phyloP scores from a whole-genome alignment of 768 basidiomycete genomes.

The Coprinopsis strossmayeri region DNA sequence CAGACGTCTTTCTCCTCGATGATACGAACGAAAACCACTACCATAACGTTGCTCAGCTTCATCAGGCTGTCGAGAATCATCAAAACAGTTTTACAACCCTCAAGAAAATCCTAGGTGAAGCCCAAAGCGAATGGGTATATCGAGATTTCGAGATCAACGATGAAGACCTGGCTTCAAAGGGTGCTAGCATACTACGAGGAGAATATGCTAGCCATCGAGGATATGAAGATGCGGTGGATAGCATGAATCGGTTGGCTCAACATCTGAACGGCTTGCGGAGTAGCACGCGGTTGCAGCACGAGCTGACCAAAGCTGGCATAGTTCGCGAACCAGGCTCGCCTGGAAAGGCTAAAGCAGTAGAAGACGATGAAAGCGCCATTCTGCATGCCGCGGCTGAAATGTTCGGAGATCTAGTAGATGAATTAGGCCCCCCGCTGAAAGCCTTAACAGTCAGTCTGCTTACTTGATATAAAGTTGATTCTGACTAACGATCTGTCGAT shows the following conservation, averaged over 20 bases:
- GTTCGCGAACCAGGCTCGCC: conserved; percentile 6
- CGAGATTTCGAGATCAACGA: conserved; percentile 21
- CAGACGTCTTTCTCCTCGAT: conserved; percentile 80
- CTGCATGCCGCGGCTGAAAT: conserved; percentile 59
- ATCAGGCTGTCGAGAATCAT: conserved; percentile 77
- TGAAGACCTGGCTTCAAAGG: conserved; percentile 17
- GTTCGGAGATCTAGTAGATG: conserved; percentile 76
- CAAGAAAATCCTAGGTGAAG: conserved; percentile 81
- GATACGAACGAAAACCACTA: conserved; percentile 45
- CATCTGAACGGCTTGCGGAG: conserved; percentile 87
- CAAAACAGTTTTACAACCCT: conserved; percentile 86
- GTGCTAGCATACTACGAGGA: conserved; percentile 11
- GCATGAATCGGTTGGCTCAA: conserved; percentile 86
- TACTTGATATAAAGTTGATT: not conserved
- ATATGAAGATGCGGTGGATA: conserved; percentile 83
- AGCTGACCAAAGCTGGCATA: conserved; percentile 58
- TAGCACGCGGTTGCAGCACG: conserved; percentile 78
- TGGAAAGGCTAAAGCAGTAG: conserved; percentile 10
- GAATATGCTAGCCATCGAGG: conserved; percentile 38
- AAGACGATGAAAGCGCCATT: conserved; percentile 34
- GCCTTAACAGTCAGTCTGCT: conserved; percentile 54
- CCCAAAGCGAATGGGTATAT: conserved; percentile 74
- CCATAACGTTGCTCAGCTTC: conserved; percentile 56
- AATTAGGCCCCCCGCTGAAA: conserved; percentile 71
- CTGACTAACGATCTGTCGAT: not conserved